phyloP scores from a whole-genome alignment of 257 asterid species.

The Solanum virginianum region DNA sequence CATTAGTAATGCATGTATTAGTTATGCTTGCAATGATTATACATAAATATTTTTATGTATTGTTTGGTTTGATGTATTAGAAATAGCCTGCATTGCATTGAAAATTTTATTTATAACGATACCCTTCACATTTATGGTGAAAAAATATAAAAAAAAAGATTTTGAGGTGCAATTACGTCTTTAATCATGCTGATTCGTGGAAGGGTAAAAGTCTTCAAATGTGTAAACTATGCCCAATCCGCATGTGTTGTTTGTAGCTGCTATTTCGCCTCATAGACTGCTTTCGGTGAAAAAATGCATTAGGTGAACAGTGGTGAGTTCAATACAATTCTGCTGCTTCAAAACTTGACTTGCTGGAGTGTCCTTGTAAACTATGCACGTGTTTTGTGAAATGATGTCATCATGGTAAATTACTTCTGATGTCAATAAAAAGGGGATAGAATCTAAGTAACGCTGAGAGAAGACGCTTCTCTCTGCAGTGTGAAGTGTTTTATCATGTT shows the following conservation, averaged over 20 bases:
- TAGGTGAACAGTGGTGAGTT: neutral
- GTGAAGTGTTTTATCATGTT: neutral
- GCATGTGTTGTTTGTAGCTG: neutral
- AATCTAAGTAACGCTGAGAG: neutral
- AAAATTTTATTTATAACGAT: too few species aligned
- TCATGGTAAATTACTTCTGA: neutral
- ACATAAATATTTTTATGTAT: too few species aligned
- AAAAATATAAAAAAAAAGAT: too few species aligned
- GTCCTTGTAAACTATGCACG: neutral
- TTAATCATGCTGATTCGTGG: too few species aligned
- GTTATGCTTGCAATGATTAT: too few species aligned
- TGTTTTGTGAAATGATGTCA: neutral
- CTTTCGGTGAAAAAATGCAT: neutral
- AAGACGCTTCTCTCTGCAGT: neutral
- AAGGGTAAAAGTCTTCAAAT: too few species aligned
- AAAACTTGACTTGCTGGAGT: neutral
- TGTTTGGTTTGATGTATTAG: too few species aligned
- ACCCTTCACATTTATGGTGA: too few species aligned
- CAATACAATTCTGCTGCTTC: neutral
- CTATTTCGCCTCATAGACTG: neutral
- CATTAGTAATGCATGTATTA: too few species aligned
- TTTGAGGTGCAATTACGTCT: too few species aligned
- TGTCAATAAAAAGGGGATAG: neutral
- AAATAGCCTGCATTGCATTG: too few species aligned
- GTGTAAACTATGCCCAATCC: neutral